A percentile compares a stretch with the other conserved stretches of the same genome.
Conservation (phyloP, 2,329 filamentous ascomycete genomes). For the Escovopsis weberi region DNA sequence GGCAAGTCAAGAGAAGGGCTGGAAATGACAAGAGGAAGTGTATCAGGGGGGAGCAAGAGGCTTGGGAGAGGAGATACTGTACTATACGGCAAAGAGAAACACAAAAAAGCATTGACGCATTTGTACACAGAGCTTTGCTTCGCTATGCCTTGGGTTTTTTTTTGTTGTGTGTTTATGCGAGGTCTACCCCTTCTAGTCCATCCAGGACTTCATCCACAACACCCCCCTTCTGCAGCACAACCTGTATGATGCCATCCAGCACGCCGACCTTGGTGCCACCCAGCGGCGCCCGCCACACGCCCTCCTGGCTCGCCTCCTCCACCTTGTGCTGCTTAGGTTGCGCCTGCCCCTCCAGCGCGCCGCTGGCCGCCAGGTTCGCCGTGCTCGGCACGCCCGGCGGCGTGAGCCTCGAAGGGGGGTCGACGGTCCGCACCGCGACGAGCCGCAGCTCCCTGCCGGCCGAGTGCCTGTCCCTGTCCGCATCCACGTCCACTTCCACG, state of each 20-base stretch:
- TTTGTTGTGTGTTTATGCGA: slow-evolving; percentile 29
- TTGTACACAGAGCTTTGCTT: not conserved
- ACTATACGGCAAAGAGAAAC: too few relatives aligned
- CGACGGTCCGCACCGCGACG: slow-evolving; percentile 56
- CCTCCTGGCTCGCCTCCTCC: slow-evolving; percentile 40
- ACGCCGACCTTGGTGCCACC: slow-evolving; percentile 68
- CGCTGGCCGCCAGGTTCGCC: slow-evolving; percentile 40
- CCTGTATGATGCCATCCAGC: slow-evolving; percentile 59
- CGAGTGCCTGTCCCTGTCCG: slow-evolving; percentile 3
- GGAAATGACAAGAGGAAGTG: too few relatives aligned
- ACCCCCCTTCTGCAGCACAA: slow-evolving; percentile 61
- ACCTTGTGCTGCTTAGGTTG: slow-evolving; percentile 22
- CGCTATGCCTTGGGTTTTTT: slow-evolving; percentile 1
- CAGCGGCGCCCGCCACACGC: slow-evolving; percentile 74
- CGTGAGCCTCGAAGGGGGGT: slow-evolving; percentile 59
- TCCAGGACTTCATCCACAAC: slow-evolving; percentile 78
- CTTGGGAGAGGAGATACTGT: too few relatives aligned
- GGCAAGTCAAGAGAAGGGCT: too few relatives aligned
- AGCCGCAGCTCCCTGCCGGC: slow-evolving; percentile 36
- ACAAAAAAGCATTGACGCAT: slow-evolving; percentile 7
- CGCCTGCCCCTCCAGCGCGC: slow-evolving; percentile 18
- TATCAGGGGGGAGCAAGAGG: too few relatives aligned
- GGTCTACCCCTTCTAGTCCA: slow-evolving; percentile 62
- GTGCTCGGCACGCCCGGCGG: slow-evolving; percentile 54
- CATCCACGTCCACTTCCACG: slow-evolving; percentile 23